Conservation (phyloP, 495 filamentous ascomycete species). For the Neurospora africana region DNA sequence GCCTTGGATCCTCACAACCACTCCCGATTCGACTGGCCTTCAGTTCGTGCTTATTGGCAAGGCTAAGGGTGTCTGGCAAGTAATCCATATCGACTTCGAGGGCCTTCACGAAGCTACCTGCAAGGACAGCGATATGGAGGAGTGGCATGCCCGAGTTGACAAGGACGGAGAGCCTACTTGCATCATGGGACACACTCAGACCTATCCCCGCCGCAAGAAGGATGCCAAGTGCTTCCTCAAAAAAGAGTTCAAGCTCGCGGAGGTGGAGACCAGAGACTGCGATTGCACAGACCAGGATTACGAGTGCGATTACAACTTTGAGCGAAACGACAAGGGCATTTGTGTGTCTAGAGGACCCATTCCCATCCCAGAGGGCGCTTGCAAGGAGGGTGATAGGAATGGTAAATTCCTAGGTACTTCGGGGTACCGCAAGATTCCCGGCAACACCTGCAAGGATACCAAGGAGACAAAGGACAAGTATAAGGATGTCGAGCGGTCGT, state of each 20-base stretch:
- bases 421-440: slow-evolving; percentile 86
- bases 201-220: slow-evolving; percentile 67
- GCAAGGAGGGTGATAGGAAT: slow-evolving; percentile 46
- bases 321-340: slow-evolving; percentile 40
- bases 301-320: slow-evolving; percentile 90
- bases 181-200: slow-evolving; percentile 90
- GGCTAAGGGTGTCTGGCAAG: slow-evolving; percentile 35
- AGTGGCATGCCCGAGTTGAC: slow-evolving; percentile 76
- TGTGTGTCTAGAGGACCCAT: slow-evolving; percentile 46
- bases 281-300: slow-evolving; percentile 74
- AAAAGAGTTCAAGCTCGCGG: slow-evolving; percentile 67
- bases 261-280: slow-evolving; percentile 55
- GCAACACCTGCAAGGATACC: slow-evolving; percentile 63
- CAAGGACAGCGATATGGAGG: slow-evolving; percentile 68
- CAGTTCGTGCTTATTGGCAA: slow-evolving; percentile 70
- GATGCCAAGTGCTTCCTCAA: slow-evolving; percentile 83
- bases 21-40: slow-evolving; percentile 78
- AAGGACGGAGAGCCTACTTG: slow-evolving; percentile 72
- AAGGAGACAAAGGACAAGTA: slow-evolving; percentile 46
- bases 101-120: slow-evolving; percentile 74
- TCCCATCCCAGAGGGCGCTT: slow-evolving; percentile 52
- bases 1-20: slow-evolving; percentile 67
- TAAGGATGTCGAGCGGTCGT: slow-evolving; percentile 47
- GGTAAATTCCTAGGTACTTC: slow-evolving; percentile 74
- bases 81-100: slow-evolving; percentile 73